These are phyloP conservation scores for Ceratobasidium theobromae DNA, from an alignment of 1,284 basidiomycete genomes.

Conservation along the genomic window DNA sequence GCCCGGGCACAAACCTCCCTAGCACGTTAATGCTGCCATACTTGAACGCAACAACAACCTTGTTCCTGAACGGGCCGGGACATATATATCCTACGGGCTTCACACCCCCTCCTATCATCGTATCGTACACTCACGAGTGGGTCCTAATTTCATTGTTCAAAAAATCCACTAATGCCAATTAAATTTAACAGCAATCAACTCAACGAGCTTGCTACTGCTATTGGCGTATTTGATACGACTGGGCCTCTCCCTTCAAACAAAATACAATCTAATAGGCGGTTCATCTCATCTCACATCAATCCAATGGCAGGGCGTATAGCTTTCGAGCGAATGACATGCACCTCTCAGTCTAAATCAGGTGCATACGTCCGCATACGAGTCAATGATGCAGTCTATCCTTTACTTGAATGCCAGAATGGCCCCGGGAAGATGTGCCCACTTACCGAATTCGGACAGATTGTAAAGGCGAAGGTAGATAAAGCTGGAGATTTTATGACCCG, in stretches of 20 bases:
- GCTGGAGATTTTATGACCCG: constrained; percentile 16
- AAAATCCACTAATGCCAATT: neutral
- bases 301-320: constrained; percentile 21
- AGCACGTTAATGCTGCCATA: constrained; percentile 14
- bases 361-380: constrained; percentile 15
- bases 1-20: constrained; percentile 10
- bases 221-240: constrained; percentile 1
- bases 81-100: constrained; percentile 14
- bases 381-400: constrained; percentile 21
- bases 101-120: constrained; percentile 8
- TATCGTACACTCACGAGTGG: constrained; percentile 15
- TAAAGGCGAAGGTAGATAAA: constrained; percentile 6
- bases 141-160: neutral
- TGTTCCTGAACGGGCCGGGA: constrained; percentile 13
- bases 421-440: constrained; percentile 13
- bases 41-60: constrained; percentile 5
- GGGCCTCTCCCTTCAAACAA: neutral
- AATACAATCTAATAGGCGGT: neutral
- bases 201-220: constrained; percentile 16
- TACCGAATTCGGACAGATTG: constrained; percentile 2
- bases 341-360: neutral
- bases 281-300: constrained; percentile 18
- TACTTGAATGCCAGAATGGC: constrained; percentile 7
- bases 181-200: constrained; percentile 7
- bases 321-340: constrained; percentile 29